Base-by-base conservation (phyloP, 345 rosid genomes). In the Kandelia obovata region DNA sequence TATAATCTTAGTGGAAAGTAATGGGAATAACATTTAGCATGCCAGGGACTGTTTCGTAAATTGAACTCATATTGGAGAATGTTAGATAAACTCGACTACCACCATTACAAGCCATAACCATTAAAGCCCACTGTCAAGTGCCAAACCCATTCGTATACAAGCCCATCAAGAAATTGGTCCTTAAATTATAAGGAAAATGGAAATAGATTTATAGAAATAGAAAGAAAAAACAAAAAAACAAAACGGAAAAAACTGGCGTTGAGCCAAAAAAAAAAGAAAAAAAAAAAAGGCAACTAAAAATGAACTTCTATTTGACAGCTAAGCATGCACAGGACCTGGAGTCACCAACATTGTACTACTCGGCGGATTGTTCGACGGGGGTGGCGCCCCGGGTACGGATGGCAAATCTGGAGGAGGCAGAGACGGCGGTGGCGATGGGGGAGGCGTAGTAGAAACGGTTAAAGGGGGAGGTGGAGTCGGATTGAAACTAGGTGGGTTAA, bases 301-400 rank as follows among this genome's bases (percentile, higher is more conserved):
- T 27, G 56, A 34, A 58, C 10, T 34, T 5, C 2, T 69, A 31
- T 69, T 59, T 66, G 77, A 64, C 46, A 69, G 61, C 78, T 83
- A 82, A 56, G 86, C 81, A 75, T 84, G 85, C 82, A 81, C 78
- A 63, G 92, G 96, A 53, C 86, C 95, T 15, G 91, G 94, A 70
- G 83, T 64, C 52, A 58, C 83, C 67, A 71, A 67, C 73, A 64
- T 72, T 7, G 89, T 35, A 28, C 55, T 77, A 72, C 74, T 76
- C 27, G 96, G 89, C 59, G 86, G 91, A 70, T 66, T 85, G 46
- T 62, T 27, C 11, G 72, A 62, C 7, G 98, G 96, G 61, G 96
- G 86, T 20, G 88, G 67, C 35, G 84, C 82, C 17, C 32, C 77
- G 0, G 71, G 31, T 19, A 70, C 34, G 13, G 78, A 72, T 7